Percentiles rank a stretch among this genome's conserved stretches.
phyloP scores from a whole-genome alignment of 1,284 basidiomycete species.

The Moniliophthora roreri region DNA sequence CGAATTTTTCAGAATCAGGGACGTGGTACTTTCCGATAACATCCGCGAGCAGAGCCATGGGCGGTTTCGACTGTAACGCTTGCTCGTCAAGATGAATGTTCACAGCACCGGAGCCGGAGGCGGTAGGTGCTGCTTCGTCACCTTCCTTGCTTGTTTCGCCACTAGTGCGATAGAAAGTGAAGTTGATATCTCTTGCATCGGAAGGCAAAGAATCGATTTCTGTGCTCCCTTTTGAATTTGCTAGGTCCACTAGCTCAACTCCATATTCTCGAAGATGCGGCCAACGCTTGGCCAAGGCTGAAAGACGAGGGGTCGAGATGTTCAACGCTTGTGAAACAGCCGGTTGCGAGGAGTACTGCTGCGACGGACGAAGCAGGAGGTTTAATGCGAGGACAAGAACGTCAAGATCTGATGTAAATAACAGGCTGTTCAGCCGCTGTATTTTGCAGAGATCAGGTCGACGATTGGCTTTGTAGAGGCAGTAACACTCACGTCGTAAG shows the following conservation, averaged over 20 bases:
- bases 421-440: conserved; percentile 87
- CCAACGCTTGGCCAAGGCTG: conserved; percentile 74
- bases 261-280: conserved; percentile 74
- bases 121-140: conserved; percentile 34
- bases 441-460: not conserved
- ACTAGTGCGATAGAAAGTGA: conserved; percentile 72
- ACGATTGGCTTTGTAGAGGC: not conserved
- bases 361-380: conserved; percentile 87
- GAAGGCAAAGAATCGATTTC: conserved; percentile 60
- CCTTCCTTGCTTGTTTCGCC: conserved; percentile 40
- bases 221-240: conserved; percentile 48
- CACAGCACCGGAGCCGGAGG: conserved; percentile 48
- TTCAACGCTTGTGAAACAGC: conserved; percentile 75
- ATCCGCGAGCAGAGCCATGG: conserved; percentile 78
- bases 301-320: conserved; percentile 73
- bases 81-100: conserved; percentile 65
- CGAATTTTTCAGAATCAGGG: conserved; percentile 85
- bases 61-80: conserved; percentile 54
- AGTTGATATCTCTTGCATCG: conserved; percentile 74
- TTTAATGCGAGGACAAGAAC: conserved; percentile 84
- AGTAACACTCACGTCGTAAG: conserved; percentile 83
- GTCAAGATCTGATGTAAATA: conserved; percentile 89
- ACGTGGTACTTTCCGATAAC: conserved; percentile 72
- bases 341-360: conserved; percentile 89
- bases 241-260: conserved; percentile 68